Percentiles rank a stretch among this genome's conserved stretches.
phyloP scores from a whole-genome alignment of 2,329 filamentous ascomycete genomes.

The Paraconiothyrium sp. region DNA sequence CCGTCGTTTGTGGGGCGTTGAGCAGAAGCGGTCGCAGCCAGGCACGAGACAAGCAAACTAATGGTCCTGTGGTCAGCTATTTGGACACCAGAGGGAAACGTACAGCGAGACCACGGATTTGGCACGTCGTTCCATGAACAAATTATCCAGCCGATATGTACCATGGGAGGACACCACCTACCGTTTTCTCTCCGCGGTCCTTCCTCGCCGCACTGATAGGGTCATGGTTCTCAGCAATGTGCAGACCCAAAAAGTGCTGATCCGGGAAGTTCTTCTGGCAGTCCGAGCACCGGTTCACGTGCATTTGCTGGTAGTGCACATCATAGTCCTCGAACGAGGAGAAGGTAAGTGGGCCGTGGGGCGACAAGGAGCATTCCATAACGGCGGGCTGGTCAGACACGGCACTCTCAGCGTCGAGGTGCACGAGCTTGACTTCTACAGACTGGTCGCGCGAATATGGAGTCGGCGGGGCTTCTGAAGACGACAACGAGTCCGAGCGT shows the following conservation, averaged over 20 bases:
- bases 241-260: constrained; percentile 78
- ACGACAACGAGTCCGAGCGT: constrained; percentile 60
- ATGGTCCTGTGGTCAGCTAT: not conserved
- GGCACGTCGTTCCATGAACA: not conserved
- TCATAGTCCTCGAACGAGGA: constrained; percentile 82
- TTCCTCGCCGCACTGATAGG: constrained; percentile 75
- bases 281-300: constrained; percentile 84
- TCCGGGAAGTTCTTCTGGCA: constrained; percentile 91
- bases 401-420: constrained; percentile 61
- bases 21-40: constrained; percentile 84
- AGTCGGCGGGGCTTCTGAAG: constrained; percentile 48
- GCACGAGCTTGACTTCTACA: constrained; percentile 56
- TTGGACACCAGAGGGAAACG: not conserved
- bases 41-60: constrained; percentile 92
- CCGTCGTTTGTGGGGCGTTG: constrained; percentile 81
- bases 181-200: constrained; percentile 86
- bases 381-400: constrained; percentile 49
- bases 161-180: constrained; percentile 55
- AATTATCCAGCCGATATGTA: constrained; percentile 1
- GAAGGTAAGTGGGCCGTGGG: constrained; percentile 79
- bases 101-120: not conserved
- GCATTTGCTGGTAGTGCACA: constrained; percentile 81
- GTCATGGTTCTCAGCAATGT: constrained; percentile 93
- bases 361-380: constrained; percentile 85
- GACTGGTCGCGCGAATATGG: constrained; percentile 41